Conservation (phyloP, 768 basidiomycete species). For the Harrya chromipes region DNA sequence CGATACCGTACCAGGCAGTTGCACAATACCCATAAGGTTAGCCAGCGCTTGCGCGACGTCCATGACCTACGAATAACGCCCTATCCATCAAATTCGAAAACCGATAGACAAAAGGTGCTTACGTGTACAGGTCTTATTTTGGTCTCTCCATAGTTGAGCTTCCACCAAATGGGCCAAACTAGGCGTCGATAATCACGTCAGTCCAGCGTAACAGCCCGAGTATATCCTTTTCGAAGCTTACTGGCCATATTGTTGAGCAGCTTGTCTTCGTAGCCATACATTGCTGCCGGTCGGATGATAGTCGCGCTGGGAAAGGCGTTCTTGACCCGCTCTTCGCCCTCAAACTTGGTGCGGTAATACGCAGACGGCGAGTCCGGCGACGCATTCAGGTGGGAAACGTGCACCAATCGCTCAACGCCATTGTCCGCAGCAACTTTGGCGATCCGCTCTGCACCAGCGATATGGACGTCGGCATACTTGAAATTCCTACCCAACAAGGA, state of each 20-base stretch:
- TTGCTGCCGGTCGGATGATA: slow-evolving; percentile 77
- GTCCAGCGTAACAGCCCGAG: slow-evolving; percentile 7
- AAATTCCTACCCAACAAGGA: slow-evolving; percentile 93
- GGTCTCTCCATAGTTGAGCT: slow-evolving; percentile 85
- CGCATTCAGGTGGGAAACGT: slow-evolving; percentile 95
- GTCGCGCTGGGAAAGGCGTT: slow-evolving; percentile 82
- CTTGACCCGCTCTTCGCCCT: slow-evolving; percentile 85
- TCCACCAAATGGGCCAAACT: slow-evolving; percentile 92
- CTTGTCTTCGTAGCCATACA: slow-evolving; percentile 97
- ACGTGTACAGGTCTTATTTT: slow-evolving; percentile 91
- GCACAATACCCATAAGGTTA: slow-evolving; percentile 66
- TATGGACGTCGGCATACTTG: slow-evolving; percentile 76
- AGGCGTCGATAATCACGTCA: slow-evolving; percentile 8
- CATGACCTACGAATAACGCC: slow-evolving; percentile 83
- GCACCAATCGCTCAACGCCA: slow-evolving; percentile 84
- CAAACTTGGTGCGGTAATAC: slow-evolving; percentile 87
- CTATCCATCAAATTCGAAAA: slow-evolving; percentile 13
- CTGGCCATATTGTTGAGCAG: slow-evolving; percentile 89
- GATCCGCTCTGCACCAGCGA: slow-evolving; percentile 78
- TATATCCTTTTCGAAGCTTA: slow-evolving; percentile 39
- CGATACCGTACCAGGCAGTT: slow-evolving; percentile 62
- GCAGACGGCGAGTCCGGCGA: slow-evolving; percentile 69
- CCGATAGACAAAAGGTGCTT: slow-evolving; percentile 33
- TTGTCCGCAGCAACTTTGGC: slow-evolving; percentile 74
- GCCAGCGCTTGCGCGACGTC: slow-evolving; percentile 91